These are phyloP conservation scores for Colletotrichum sp. DNA, from an alignment of 2,329 filamentous ascomycete genomes.

Conservation along the genomic window DNA sequence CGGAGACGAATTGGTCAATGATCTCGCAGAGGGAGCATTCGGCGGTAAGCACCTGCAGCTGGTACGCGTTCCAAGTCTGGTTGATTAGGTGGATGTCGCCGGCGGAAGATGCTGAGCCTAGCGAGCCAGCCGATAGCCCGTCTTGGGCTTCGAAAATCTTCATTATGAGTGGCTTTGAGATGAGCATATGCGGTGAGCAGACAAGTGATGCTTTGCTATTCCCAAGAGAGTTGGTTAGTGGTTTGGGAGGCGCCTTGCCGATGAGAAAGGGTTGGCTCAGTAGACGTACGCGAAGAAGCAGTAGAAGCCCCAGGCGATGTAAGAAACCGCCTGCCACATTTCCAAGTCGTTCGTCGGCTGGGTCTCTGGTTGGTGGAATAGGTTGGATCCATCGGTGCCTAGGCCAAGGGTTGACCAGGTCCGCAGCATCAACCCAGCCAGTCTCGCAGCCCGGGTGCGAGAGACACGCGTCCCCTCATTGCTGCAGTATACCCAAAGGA, in stretches of 20 bases:
- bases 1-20: neutral
- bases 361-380: neutral
- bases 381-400: neutral
- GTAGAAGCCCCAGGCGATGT: slow-evolving; percentile 26
- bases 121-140: neutral
- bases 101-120: neutral
- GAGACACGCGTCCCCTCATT: neutral
- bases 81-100: neutral
- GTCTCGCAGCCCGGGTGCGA: neutral
- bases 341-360: neutral
- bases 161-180: neutral
- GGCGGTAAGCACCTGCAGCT: neutral
- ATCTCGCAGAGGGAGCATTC: slow-evolving; percentile 11
- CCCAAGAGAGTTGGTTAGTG: neutral
- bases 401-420: neutral
- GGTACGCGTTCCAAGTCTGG: neutral
- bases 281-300: slow-evolving; percentile 24
- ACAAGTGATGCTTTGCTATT: neutral
- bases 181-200: neutral
- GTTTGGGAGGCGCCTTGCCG: neutral
- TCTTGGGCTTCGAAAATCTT: neutral
- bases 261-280: neutral
- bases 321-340: slow-evolving; percentile 13
- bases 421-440: neutral
- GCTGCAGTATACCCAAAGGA: slow-evolving; percentile 18